Evolutionary conservation across 73 alveolate genomes (phyloP).

Genomic region (Stentor coeruleus): DNA sequence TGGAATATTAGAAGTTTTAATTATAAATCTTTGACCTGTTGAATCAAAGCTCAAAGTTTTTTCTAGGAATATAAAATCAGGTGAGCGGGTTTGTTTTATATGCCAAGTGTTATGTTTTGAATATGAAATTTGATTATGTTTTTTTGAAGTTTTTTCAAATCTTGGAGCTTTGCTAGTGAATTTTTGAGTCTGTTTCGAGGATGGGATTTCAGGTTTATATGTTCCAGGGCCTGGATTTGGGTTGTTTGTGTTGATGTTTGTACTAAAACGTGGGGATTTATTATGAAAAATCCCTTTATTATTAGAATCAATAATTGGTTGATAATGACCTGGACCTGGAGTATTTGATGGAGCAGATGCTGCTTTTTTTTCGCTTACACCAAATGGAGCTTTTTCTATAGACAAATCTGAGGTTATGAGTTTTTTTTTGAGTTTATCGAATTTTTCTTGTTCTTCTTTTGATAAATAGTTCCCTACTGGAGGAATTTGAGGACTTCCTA

Average conservation of each 20-base stretch:
- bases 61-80: neutral
- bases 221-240: conserved; percentile 25
- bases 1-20: neutral
- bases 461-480: conserved; percentile 17
- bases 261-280: neutral
- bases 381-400: neutral
- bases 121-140: neutral
- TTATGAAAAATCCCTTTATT: neutral
- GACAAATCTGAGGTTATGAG: neutral
- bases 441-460: neutral
- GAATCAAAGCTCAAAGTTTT: conserved; percentile 2
- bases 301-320: neutral
- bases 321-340: conserved; percentile 16
- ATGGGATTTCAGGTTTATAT: neutral
- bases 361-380: conserved; percentile 1
- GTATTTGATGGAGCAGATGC: neutral
- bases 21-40: neutral
- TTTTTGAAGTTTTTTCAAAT: neutral
- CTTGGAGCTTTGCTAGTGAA: conserved; percentile 8
- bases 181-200: neutral
- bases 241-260: neutral
- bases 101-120: neutral
- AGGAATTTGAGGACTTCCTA: neutral
- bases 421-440: conserved; percentile 10
- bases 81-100: neutral